Base-by-base conservation (phyloP, 1,139 yeast genomes). In the Nakaseomyces nivariensis region DNA sequence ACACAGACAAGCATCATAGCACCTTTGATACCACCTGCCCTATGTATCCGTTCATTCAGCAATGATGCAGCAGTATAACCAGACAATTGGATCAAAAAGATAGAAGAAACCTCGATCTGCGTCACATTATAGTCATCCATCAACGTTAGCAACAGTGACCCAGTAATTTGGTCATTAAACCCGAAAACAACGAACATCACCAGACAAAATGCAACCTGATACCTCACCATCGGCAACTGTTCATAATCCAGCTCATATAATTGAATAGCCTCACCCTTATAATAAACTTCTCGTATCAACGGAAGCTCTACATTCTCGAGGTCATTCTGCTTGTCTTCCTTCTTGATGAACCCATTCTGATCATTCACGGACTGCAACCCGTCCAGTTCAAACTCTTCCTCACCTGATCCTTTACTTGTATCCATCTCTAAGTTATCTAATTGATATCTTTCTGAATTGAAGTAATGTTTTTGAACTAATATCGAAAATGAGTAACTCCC, bases 111-210 rank as follows among this genome's bases (percentile, higher is more conserved):
- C 8, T 46, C 51, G 1, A 60, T 61, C 26, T 52, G 53, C 0
- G 67, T 54, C 5, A 60, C 54, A 1, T 57, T 48, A 47, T 65
- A 64, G 37, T 58, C 49, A 32, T 57, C 56, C 2, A 58, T 57
- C 10, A 66, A 50, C 1, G 62, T 58, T 1, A 68, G 68, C 29
- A 64, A 55, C 26, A 65, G 51, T 11, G 67, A 58, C 1, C 69
- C 69, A 1, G 62, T 58, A 5, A 61, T 53, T 45, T 66, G 68
- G 45, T 66, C 68, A 46, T 62, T 66, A 38, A 66, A 48, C 1
- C 69, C 69, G 49, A 65, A 61, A 3, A 63, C 62, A 4, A 57
- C 40, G 45, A 66, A 66, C 55, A 64, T 55, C 5, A 58, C 26
- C 10, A 63, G 49, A 48, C 65, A 56, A 10, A 64, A 54, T 4